A percentile compares a stretch with the other conserved stretches of the same genome.
phyloP scores from a whole-genome alignment of 1,284 basidiomycete genomes.

The Phellopilus nigrolimitatus region DNA sequence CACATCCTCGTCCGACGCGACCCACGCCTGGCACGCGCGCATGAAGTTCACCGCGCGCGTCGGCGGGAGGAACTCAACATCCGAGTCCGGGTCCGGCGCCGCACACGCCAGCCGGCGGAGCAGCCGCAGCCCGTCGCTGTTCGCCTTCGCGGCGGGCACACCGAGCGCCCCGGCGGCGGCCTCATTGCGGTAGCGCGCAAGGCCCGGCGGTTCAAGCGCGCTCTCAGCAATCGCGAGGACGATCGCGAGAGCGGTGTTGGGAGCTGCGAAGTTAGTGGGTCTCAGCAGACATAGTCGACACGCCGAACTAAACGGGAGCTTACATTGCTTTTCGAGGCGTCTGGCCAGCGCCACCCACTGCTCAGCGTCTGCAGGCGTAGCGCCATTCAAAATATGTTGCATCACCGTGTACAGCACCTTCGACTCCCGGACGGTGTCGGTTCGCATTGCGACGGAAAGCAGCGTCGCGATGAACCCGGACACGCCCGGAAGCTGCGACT shows the following conservation, averaged over 20 bases:
- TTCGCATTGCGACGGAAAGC: slow-evolving; percentile 32
- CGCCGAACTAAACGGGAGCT: slow-evolving; percentile 15
- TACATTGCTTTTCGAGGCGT: slow-evolving; percentile 58
- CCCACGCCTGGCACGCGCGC: slow-evolving; percentile 83
- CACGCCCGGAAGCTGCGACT: slow-evolving; percentile 26
- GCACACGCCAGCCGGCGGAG: slow-evolving; percentile 71
- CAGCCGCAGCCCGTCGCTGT: slow-evolving; percentile 62
- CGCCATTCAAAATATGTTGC: slow-evolving; percentile 54
- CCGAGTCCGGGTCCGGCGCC: slow-evolving; percentile 76
- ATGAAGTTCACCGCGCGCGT: slow-evolving; percentile 87
- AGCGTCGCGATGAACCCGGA: slow-evolving; percentile 41
- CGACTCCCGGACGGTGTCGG: slow-evolving; percentile 49
- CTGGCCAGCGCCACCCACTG: slow-evolving; percentile 70
- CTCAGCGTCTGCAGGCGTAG: slow-evolving; percentile 64
- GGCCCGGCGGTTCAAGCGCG: slow-evolving; percentile 63
- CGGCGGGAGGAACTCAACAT: slow-evolving; percentile 83
- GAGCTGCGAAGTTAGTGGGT: slow-evolving; percentile 41
- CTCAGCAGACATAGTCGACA: not conserved
- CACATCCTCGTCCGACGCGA: slow-evolving; percentile 69
- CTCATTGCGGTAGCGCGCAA: slow-evolving; percentile 87
- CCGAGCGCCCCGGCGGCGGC: slow-evolving; percentile 78
- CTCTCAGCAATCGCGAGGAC: slow-evolving; percentile 56
- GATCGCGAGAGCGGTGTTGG: slow-evolving; percentile 63
- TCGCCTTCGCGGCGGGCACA: slow-evolving; percentile 58
- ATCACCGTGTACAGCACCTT: slow-evolving; percentile 59